A percentile compares a stretch with the other conserved stretches of the same genome.
These are phyloP conservation scores for Candida gigantensis DNA, from an alignment of 1,139 yeast species.

Conservation along the genomic window DNA sequence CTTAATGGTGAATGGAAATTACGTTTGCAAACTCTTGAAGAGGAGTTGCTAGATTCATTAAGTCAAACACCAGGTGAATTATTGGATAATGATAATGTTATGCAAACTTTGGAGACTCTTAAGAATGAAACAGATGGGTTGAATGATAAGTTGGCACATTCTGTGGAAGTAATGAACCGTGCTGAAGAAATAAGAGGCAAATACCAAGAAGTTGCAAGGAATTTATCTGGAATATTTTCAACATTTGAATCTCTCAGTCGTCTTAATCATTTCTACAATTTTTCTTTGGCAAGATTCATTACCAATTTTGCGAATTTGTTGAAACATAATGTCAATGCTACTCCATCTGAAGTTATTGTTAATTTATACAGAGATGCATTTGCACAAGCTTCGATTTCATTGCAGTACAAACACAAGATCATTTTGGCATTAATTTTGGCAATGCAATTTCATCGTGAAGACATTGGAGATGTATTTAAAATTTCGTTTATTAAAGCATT, in stretches of 20 bases:
- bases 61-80: constrained; percentile 61
- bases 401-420: constrained; percentile 50
- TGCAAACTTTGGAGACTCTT: constrained; percentile 61
- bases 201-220: constrained; percentile 56
- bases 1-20: constrained; percentile 63
- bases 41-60: constrained; percentile 58
- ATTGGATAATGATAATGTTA: constrained; percentile 64
- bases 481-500: constrained; percentile 14
- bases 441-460: constrained; percentile 25
- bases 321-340: constrained; percentile 16
- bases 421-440: constrained; percentile 46
- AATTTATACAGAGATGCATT: constrained; percentile 49
- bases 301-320: constrained; percentile 44
- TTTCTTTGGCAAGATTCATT: constrained; percentile 53
- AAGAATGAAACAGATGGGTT: constrained; percentile 64
- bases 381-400: constrained; percentile 47
- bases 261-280: constrained; percentile 57
- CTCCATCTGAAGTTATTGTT: constrained; percentile 27
- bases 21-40: constrained; percentile 58
- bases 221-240: constrained; percentile 52
- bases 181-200: constrained; percentile 50
- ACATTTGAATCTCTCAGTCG: constrained; percentile 43
- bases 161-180: constrained; percentile 52
- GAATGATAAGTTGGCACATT: constrained; percentile 53
- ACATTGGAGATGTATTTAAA: constrained; percentile 27